Evolutionary conservation across 768 basidiomycete species (phyloP), one percentile per base, ranked within the genome.

Genomic region (Mycena pura): DNA sequence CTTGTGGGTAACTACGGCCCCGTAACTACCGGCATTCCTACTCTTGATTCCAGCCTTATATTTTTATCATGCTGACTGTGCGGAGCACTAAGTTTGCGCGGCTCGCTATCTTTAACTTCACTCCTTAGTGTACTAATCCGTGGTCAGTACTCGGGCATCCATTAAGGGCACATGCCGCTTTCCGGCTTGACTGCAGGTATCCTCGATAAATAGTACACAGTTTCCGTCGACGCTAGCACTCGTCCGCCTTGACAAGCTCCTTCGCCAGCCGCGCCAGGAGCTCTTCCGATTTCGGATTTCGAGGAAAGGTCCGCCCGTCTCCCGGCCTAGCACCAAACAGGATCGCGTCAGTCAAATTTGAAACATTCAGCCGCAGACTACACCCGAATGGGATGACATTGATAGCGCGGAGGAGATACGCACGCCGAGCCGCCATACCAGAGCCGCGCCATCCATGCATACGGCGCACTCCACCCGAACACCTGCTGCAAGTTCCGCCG

Each of bases 401-500:
- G 34, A 39, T 52, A 4, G 50, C 32, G 43, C 29, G 49, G 34
- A 46, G 45, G 8, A 21, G 49, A 24, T 21, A 78, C 87, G 75
- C 68, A 91, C 91, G 85, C 80, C 29, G 81, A 76, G 43, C 89
- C 92, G 5, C 91, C 92, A 61, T 77, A 83, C 60, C 84, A 72
- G 3, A 91, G 38, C 31, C 86, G 80, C 44, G 75, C 69, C 4
- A 84, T 56, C 85, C 85, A 88, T 4, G 84, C 84, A 63, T 76
- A 77, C 58, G 75, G 79, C 31, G 69, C 77, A 36, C 74, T 78
- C 81, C 81, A 88, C 10, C 89, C 90, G 59, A 92, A 81, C 2
- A 86, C 85, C 69, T 91, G 88, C 17, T 70, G 76, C 83, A 88
- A 87, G 63, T 95, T 95, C 63, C 74, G 80, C 45, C 81, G 77